Conservation (phyloP, 108 stramenopile genomes). For the Cyclostephanos invisitatus region DNA sequence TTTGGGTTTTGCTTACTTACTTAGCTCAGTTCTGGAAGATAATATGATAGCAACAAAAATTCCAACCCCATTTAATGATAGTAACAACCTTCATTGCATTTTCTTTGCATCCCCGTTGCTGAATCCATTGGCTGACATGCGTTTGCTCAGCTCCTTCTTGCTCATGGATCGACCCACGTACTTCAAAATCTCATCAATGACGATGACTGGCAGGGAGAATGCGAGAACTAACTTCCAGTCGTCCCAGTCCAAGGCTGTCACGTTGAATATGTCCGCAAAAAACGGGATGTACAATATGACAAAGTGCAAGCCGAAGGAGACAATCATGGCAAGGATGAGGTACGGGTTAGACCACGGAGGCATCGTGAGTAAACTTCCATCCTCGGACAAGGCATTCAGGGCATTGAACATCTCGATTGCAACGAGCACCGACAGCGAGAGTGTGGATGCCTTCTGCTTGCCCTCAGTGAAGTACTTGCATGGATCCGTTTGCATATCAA, state of each 20-base stretch:
- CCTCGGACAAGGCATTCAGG: conserved; percentile 75
- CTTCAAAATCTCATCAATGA: conserved; percentile 73
- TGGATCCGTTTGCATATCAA: conserved; percentile 56
- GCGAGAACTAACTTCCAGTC: conserved; percentile 58
- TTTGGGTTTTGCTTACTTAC: too few species aligned
- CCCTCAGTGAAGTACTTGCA: conserved; percentile 67
- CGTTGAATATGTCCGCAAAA: conserved; percentile 62
- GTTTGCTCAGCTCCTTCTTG: conserved; percentile 33
- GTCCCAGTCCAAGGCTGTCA: conserved; percentile 56
- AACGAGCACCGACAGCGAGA: conserved; percentile 77
- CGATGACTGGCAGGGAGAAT: conserved; percentile 56
- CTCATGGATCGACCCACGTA: conserved; percentile 52
- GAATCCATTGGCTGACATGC: conserved; percentile 32
- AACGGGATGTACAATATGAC: conserved; percentile 59
- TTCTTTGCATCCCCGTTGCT: conserved; percentile 42
- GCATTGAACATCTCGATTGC: conserved; percentile 88
- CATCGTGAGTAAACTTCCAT: conserved; percentile 73
- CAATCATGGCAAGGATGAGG: conserved; percentile 70
- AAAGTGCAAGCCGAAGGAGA: conserved; percentile 76
- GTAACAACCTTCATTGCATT: conserved; percentile 19
- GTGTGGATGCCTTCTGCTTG: conserved; percentile 58
- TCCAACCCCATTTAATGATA: too few species aligned
- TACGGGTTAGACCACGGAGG: conserved; percentile 83
- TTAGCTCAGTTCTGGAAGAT: too few species aligned
- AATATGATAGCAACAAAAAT: too few species aligned